These are phyloP conservation scores for Mortierella sp. DNA, from an alignment of 371 early-diverging fungal species.

Conservation along the genomic window DNA sequence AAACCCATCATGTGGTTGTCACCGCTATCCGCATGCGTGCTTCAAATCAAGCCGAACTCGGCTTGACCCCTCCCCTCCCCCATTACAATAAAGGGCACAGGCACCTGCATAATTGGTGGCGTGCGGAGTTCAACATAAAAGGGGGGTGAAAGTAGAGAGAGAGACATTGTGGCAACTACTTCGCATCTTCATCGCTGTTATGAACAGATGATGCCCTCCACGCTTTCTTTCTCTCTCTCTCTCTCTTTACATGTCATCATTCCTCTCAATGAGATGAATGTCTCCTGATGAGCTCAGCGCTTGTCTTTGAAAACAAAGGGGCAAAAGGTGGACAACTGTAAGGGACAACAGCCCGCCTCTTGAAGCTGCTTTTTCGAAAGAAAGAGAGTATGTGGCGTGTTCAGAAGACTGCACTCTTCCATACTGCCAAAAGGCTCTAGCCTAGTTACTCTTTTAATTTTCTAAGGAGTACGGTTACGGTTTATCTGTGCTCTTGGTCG, in stretches of 20 bases:
- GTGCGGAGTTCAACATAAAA: neutral
- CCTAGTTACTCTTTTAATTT: too few relatives aligned
- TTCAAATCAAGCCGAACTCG: too few relatives aligned
- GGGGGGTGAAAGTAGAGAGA: too few relatives aligned
- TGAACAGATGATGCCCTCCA: neutral
- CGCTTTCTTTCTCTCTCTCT: neutral
- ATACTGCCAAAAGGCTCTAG: too few relatives aligned
- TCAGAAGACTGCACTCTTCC: too few relatives aligned
- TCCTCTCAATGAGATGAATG: neutral
- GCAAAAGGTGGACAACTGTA: neutral
- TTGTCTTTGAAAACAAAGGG: neutral
- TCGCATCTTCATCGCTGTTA: neutral
- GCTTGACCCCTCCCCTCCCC: neutral
- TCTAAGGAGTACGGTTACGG: too few relatives aligned
- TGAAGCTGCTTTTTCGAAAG: too few relatives aligned
- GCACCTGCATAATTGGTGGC: conserved; percentile 3
- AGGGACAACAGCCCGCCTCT: too few relatives aligned
- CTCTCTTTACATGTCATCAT: neutral
- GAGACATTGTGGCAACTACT: neutral
- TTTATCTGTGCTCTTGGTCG: too few relatives aligned
- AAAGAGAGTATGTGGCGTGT: too few relatives aligned
- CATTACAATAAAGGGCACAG: neutral
- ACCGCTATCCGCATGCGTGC: too few relatives aligned
- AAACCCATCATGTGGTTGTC: too few relatives aligned
- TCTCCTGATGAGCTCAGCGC: neutral